Evolutionary conservation across 768 basidiomycete species (phyloP), one percentile per base, ranked within the genome.

Genomic region (Lactarius psammicola): DNA sequence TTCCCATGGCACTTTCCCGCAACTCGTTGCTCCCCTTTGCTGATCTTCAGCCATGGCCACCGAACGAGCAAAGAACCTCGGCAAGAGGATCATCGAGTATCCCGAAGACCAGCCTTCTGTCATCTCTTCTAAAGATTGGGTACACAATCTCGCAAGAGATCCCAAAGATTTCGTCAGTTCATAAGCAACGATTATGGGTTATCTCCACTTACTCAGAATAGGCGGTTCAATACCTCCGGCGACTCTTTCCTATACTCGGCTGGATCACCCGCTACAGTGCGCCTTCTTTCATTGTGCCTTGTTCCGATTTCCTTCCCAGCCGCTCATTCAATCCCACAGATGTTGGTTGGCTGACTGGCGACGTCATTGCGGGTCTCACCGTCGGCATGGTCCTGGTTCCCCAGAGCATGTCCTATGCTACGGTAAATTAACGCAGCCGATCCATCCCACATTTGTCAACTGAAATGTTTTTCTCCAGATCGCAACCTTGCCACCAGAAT

Each of bases 301-400:
- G 58, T 56, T 44, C 15, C 59, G 31, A 8, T 56, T 30, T 60
- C 30, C 54, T 42, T 15, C 53, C 51, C 26, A 3, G 20, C 3
- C 15, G 20, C 13, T 40, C 28, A 18, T 33, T 36, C 49, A 26
- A 51, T 33, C 53, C 33, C 11, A 17, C 53, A 76, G 75, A 76
- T 64, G 56, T 85, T 40, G 88, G 86, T 36, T 95, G 94, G 94
- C 75, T 92, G 13, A 81, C 84, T 26, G 93, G 94, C 30, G 95
- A 98, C 77, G 71, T 96, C 23, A 87, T 97, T 71, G 94, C 95
- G 66, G 94, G 90, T 62, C 75, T 98, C 46, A 98, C 96, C 0
- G 94, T 98, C 68, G 96, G 96, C 31, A 88, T 97, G 72, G 96
- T 99, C 13, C 80, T 98, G 56, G 94, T 98, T 7, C 96, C 96